Conservation (phyloP, 179 eudicot species). For the Beta macrorhiza region DNA sequence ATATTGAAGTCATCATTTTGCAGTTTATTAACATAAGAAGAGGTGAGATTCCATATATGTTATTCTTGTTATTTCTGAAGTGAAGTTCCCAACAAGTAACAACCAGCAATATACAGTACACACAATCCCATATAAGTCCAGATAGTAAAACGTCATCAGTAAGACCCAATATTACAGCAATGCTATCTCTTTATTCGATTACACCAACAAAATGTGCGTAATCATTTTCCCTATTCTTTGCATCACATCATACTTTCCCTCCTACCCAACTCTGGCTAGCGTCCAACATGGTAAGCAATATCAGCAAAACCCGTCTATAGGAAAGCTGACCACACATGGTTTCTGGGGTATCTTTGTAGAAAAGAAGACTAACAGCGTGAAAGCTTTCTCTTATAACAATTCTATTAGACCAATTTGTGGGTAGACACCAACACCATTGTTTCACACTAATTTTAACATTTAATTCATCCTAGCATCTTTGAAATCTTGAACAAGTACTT, state of each 20-base stretch:
- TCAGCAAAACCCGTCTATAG: background rate
- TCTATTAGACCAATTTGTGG: background rate
- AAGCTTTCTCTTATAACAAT: background rate
- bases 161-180: background rate
- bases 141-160: background rate
- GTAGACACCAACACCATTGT: background rate
- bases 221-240: background rate
- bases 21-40: too few species aligned
- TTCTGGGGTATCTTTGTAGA: background rate
- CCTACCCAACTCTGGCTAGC: background rate
- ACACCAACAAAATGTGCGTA: too few species aligned
- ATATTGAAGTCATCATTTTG: too few species aligned
- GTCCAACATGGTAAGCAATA: background rate
- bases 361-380: background rate
- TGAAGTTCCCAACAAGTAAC: too few species aligned
- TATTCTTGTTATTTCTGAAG: too few species aligned
- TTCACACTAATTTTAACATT: background rate
- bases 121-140: background rate
- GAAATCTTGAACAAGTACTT: background rate
- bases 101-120: background rate
- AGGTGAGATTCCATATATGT: too few species aligned
- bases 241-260: background rate
- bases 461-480: background rate
- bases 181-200: background rate
- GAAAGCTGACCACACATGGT: too few species aligned